A percentile compares a stretch with the other conserved stretches of the same genome.
Evolutionary conservation across 345 rosid genomes (phyloP).

Genomic region (Erucastrum elatum): DNA sequence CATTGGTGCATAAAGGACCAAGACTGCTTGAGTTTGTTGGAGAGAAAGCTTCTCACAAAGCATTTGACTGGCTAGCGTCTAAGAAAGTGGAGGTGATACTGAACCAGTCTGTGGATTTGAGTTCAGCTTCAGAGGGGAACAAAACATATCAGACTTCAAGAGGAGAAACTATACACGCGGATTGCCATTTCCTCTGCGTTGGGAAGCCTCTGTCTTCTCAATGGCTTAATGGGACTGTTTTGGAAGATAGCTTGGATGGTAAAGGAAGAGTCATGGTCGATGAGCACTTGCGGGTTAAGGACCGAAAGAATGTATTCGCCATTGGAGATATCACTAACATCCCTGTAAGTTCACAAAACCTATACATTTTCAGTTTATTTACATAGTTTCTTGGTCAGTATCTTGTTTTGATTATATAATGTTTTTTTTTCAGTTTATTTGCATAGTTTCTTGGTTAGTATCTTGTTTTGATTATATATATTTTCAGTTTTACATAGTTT

Average conservation of each 20-base stretch:
- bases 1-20: slow-evolving; percentile 74
- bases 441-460: too few species aligned
- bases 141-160: slow-evolving; percentile 51
- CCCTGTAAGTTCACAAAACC: slow-evolving; percentile 46
- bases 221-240: slow-evolving; percentile 63
- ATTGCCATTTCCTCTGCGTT: slow-evolving; percentile 71
- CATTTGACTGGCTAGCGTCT: slow-evolving; percentile 63
- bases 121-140: slow-evolving; percentile 46
- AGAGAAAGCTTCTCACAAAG: slow-evolving; percentile 63
- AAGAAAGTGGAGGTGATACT: slow-evolving; percentile 72
- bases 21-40: slow-evolving; percentile 84
- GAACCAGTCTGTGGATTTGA: slow-evolving; percentile 64
- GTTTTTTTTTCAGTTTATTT: too few species aligned
- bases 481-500: neutral
- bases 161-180: slow-evolving; percentile 69
- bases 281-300: slow-evolving; percentile 58
- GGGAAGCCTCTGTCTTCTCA: slow-evolving; percentile 65
- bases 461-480: too few species aligned
- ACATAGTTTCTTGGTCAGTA: too few species aligned
- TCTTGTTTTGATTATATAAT: too few species aligned
- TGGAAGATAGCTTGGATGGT: slow-evolving; percentile 58
- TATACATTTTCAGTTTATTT: neutral
- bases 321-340: slow-evolving; percentile 79
- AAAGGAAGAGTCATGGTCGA: slow-evolving; percentile 76
- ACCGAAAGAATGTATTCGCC: slow-evolving; percentile 58